phyloP scores from a whole-genome alignment of 768 basidiomycete genomes.

The Fomitopsis pulvina region DNA sequence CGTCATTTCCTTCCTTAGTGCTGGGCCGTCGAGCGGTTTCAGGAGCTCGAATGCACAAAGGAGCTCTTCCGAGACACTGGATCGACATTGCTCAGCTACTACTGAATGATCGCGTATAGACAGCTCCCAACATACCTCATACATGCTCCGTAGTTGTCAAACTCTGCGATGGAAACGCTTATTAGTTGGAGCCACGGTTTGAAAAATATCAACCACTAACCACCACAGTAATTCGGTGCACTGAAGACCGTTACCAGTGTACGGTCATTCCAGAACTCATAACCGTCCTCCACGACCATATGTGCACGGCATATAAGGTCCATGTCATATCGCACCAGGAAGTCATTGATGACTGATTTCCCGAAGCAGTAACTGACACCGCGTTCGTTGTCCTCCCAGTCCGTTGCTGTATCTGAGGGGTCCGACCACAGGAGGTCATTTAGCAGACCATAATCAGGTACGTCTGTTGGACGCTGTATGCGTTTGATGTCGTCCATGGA shows the following conservation, averaged over 20 bases:
- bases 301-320: slow-evolving; percentile 99
- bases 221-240: slow-evolving; percentile 94
- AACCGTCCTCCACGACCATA: slow-evolving; percentile 99
- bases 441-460: slow-evolving; percentile 94
- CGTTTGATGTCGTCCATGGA: slow-evolving; percentile 99
- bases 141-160: slow-evolving; percentile 92
- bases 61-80: slow-evolving; percentile 91
- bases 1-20: slow-evolving; percentile 96
- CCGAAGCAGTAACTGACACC: slow-evolving; percentile 99
- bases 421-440: slow-evolving; percentile 98
- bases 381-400: slow-evolving; percentile 99
- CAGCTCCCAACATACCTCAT: slow-evolving; percentile 58
- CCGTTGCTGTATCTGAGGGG: slow-evolving; percentile 93
- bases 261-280: slow-evolving; percentile 99
- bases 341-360: slow-evolving; percentile 94
- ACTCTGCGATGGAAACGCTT: slow-evolving; percentile 46
- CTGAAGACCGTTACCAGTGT: slow-evolving; percentile 98
- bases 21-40: slow-evolving; percentile 91
- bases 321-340: slow-evolving; percentile 94
- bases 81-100: background rate
- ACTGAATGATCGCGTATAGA: background rate
- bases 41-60: slow-evolving; percentile 96
- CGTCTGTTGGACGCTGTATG: slow-evolving; percentile 96
- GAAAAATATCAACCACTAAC: slow-evolving; percentile 39
- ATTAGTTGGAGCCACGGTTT: background rate